Evolutionary conservation across 129 eudicot species (phyloP).

Genomic region (Flaveria ramosissima): DNA sequence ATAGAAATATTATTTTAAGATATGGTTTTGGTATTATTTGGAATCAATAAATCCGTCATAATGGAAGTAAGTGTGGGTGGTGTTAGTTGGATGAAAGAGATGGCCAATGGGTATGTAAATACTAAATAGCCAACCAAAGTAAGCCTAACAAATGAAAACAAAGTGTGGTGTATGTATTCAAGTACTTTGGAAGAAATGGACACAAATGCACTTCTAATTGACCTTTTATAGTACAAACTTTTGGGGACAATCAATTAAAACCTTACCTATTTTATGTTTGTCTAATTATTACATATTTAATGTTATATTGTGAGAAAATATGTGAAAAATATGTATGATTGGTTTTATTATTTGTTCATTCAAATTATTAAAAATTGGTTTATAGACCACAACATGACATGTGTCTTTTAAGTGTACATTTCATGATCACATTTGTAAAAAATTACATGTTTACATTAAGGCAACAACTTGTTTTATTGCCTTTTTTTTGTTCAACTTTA

Average conservation of each 20-base stretch:
- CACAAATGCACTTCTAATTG: background rate
- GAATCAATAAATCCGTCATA: conserved; percentile 11
- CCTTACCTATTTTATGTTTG: conserved; percentile 9
- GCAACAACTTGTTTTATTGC: background rate
- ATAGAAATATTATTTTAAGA: background rate
- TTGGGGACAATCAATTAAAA: conserved; percentile 8
- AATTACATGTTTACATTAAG: background rate
- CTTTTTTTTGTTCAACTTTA: background rate
- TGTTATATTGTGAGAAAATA: background rate
- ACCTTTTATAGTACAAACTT: conserved; percentile 23
- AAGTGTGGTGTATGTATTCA: conserved; percentile 24
- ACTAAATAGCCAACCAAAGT: conserved; percentile 25
- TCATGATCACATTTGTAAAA: background rate
- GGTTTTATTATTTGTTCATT: background rate
- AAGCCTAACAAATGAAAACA: conserved; percentile 27
- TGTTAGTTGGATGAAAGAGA: conserved; percentile 41
- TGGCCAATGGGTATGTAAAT: conserved; percentile 4
- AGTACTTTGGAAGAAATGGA: conserved; percentile 24
- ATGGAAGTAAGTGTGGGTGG: conserved; percentile 18
- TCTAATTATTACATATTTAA: background rate
- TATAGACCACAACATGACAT: background rate
- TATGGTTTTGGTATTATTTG: background rate
- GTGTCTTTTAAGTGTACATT: background rate
- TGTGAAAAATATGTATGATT: too few relatives aligned
- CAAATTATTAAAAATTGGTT: background rate